These are phyloP conservation scores for Cenchrus americanus DNA, from an alignment of 176 grass and related monocot genomes.

Conservation along the genomic window DNA sequence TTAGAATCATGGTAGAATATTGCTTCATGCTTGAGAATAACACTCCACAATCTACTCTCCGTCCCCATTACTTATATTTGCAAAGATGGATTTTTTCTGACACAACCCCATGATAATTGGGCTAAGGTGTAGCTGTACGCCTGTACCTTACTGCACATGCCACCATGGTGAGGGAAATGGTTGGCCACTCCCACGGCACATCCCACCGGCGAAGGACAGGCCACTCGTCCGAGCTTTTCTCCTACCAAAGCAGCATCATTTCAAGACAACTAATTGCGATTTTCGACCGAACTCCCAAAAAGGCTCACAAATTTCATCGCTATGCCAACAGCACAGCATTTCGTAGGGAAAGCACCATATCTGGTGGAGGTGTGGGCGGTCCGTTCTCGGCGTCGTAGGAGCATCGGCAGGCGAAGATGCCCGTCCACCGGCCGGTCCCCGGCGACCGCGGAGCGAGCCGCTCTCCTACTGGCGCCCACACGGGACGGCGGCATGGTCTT, in stretches of 20 bases:
- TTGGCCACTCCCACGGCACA: slow-evolving; percentile 92
- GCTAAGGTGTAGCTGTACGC: slow-evolving; percentile 23
- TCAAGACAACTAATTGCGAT: not conserved
- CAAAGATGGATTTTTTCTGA: not conserved
- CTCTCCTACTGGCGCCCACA: not conserved
- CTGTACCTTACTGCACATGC: slow-evolving; percentile 76
- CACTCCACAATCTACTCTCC: not conserved
- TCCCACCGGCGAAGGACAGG: slow-evolving; percentile 73
- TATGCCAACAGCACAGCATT: not conserved
- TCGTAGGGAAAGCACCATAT: slow-evolving; percentile 39
- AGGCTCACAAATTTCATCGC: not conserved
- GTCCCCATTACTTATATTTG: not conserved
- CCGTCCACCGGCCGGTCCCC: not conserved
- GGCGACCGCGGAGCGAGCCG: not conserved
- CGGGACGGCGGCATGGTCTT: not conserved
- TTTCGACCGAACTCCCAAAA: not conserved
- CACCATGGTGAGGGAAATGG: slow-evolving; percentile 78
- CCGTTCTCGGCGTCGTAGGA: slow-evolving; percentile 29
- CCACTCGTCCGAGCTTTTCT: slow-evolving; percentile 51
- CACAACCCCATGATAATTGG: not conserved
- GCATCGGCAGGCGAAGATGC: slow-evolving; percentile 41
- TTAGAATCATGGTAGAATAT: not conserved
- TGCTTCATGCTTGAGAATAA: not conserved
- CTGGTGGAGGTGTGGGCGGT: slow-evolving; percentile 20
- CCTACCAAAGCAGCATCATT: slow-evolving; percentile 12